A percentile compares a stretch with the other conserved stretches of the same genome.
Conservation (phyloP, 768 basidiomycete species). For the Basidioascus undulatus region DNA sequence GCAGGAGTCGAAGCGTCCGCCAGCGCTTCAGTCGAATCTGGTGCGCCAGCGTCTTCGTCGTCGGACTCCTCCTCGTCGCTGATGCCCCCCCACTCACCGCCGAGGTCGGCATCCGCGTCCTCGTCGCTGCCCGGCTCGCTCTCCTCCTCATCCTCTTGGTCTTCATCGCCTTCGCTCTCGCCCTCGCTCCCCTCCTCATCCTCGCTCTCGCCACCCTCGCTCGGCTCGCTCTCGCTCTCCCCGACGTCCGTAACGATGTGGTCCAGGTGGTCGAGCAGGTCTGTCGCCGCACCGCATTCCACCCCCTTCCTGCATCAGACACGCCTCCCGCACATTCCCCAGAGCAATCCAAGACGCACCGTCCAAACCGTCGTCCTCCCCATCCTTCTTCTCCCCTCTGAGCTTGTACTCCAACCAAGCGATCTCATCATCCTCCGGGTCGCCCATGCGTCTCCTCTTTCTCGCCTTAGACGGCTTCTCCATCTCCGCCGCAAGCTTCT, state of each 20-base stretch:
- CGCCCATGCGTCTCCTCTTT: constrained; percentile 7
- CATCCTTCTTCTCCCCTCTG: constrained; percentile 26
- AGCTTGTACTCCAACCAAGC: constrained; percentile 57
- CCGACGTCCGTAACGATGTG: constrained; percentile 2
- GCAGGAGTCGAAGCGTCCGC: constrained; percentile 3
- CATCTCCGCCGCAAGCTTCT: constrained; percentile 7
- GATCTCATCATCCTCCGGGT: constrained; percentile 68
- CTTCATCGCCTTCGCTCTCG: constrained; percentile 13
- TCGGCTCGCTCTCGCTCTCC: neutral
- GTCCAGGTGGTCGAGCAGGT: constrained; percentile 5
- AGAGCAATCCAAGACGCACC: constrained; percentile 24
- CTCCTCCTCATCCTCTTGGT: constrained; percentile 15
- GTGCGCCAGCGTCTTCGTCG: constrained; percentile 7
- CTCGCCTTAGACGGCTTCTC: neutral
- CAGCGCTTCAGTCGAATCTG: constrained; percentile 1
- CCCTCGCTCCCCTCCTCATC: constrained; percentile 9
- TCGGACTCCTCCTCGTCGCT: constrained; percentile 3
- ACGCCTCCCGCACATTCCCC: constrained; percentile 9
- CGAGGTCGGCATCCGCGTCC: constrained; percentile 6
- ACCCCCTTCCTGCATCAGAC: constrained; percentile 8
- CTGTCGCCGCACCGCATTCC: constrained; percentile 5
- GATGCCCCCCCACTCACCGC: neutral
- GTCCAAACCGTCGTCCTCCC: constrained; percentile 58
- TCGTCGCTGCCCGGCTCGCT: constrained; percentile 3
- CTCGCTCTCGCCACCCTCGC: constrained; percentile 11